Base-by-base conservation (phyloP, 2,329 filamentous ascomycete species). In the Penicillium sp. region DNA sequence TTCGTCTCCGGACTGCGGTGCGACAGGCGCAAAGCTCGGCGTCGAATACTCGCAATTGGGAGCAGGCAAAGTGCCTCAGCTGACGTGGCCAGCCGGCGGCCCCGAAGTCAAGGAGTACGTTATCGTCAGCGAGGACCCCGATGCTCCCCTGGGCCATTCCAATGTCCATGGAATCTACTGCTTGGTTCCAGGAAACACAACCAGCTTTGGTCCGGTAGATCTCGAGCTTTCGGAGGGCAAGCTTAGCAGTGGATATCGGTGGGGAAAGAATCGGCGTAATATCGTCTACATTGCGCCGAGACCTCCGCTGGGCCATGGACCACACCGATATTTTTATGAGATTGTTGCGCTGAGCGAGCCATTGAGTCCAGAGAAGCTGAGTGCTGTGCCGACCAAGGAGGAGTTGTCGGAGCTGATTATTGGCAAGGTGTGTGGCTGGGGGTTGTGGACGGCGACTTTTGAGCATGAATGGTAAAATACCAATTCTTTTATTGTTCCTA, bases 241-340 rank as follows among this genome's bases (percentile, higher is more conserved):
- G 40, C 59, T 70, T 3, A 60, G 62, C 42, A 76, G 78, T 1
- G 78, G 78, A 0, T 83, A 81, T 58, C 68, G 73, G 57, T 79
- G 77, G 45, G 79, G 78, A 2, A 66, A 70, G 59, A 80, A 74
- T 21, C 64, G 70, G 5, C 66, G 70, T 2, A 71, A 72, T 0
- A 67, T 35, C 5, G 63, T 79, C 0, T 83, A 81, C 59, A 70
- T 76, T 5, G 69, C 75, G 0, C 79, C 80, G 1, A 65, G 72
- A 12, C 78, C 79, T 20, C 66, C 80, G 28, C 63, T 79, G 51
- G 80, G 80, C 21, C 77, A 82, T 60, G 80, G 80, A 0, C 71
- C 73, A 18, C 79, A 83, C 64, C 69, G 80, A 57, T 83, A 82
- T 55, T 79, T 81, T 65, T 82, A 73, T 56, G 70, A 79, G 59